Percentiles rank a stretch among this genome's conserved stretches.
Conservation (phyloP, 345 rosid species). For the Sonneratia caseolaris region DNA sequence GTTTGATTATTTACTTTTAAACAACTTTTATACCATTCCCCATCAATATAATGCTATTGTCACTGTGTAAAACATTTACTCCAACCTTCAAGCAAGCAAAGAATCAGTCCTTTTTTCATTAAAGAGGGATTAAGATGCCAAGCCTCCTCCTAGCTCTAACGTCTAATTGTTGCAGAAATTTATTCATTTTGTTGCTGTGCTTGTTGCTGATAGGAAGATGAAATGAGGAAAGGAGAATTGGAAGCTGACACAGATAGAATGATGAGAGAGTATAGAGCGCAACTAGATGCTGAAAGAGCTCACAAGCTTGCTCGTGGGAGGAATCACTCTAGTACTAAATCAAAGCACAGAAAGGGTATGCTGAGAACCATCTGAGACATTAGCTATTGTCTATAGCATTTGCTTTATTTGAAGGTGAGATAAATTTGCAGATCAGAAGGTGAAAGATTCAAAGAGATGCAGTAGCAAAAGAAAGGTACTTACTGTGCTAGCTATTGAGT, state of each 20-base stretch:
- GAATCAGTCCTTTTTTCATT: no score
- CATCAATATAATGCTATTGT: background rate
- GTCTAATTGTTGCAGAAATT: background rate
- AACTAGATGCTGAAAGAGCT: conserved; percentile 94
- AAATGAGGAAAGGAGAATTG: conserved; percentile 67
- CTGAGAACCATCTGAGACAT: background rate
- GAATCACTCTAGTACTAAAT: conserved; percentile 63
- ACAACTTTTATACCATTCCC: no score
- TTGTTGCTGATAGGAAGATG: conserved; percentile 63
- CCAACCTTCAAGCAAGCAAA: background rate
- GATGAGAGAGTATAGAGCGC: conserved; percentile 98
- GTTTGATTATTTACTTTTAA: no score
- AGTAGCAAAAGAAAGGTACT: conserved; percentile 80
- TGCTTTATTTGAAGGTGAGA: background rate
- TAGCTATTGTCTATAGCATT: background rate
- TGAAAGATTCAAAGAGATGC: conserved; percentile 66
- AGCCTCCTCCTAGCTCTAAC: no score
- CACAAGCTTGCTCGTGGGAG: conserved; percentile 82
- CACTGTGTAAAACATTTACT: background rate
- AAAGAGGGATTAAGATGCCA: no score
- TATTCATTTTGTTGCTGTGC: background rate
- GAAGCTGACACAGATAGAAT: conserved; percentile 89
- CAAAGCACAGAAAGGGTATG: conserved; percentile 46
- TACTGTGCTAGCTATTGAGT: background rate
- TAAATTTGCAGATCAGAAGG: conserved; percentile 62